Evolutionary conservation across 805 yeast genomes (phyloP).

Genomic region (Barnettozyma siamensis): DNA sequence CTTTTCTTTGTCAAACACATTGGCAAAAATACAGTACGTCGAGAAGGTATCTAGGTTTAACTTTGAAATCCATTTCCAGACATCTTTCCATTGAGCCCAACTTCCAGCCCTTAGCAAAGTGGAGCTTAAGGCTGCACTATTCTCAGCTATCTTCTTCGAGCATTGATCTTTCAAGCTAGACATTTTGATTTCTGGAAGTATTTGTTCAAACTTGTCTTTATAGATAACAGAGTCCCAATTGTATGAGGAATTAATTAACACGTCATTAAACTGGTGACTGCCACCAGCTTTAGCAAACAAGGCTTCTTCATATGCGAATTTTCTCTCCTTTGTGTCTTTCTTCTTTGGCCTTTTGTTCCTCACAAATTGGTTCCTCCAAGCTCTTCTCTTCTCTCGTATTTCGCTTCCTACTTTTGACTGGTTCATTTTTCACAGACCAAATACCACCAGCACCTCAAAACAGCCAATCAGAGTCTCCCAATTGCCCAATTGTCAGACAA

Average conservation of each 20-base stretch:
- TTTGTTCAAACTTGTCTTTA: neutral
- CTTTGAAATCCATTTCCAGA: constrained; percentile 28
- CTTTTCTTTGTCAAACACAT: constrained; percentile 17
- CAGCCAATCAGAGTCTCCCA: too few relatives aligned
- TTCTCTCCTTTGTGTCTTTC: neutral
- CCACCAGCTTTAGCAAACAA: constrained; percentile 19
- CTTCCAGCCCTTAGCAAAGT: constrained; percentile 19
- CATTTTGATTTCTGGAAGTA: too few relatives aligned
- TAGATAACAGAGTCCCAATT: constrained; percentile 14
- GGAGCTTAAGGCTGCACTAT: constrained; percentile 16
- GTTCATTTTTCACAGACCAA: too few relatives aligned
- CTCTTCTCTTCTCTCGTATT: neutral
- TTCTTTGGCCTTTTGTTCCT: neutral
- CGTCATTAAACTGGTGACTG: constrained; percentile 13
- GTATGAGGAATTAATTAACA: constrained; percentile 13
- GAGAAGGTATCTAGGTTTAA: constrained; percentile 28
- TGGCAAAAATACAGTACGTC: constrained; percentile 26
- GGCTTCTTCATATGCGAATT: constrained; percentile 8
- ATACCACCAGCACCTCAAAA: too few relatives aligned
- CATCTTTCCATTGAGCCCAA: constrained; percentile 27
- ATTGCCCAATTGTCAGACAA: too few relatives aligned
- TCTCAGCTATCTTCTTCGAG: constrained; percentile 24
- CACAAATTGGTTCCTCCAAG: constrained; percentile 1
- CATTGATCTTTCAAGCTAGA: constrained; percentile 22
- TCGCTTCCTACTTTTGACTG: too few relatives aligned